These are phyloP conservation scores for Dothideomycetes sp. DNA, from an alignment of 2,329 filamentous ascomycete species.

Conservation along the genomic window DNA sequence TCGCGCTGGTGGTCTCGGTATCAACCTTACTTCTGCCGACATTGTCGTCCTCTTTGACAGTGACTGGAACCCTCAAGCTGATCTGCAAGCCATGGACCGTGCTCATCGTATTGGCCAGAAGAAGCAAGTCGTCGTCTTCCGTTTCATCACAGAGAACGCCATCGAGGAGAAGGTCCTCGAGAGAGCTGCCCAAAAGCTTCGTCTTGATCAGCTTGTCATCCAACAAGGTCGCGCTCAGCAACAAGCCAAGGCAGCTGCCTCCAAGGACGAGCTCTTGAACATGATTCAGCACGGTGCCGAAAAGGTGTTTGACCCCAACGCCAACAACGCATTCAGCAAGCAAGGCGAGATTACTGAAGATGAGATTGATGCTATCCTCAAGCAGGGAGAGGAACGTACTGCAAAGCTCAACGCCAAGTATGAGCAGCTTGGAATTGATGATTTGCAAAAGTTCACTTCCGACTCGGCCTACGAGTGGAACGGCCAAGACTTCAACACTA, in stretches of 20 bases:
- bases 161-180: conserved; percentile 98
- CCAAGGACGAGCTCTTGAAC: conserved; percentile 87
- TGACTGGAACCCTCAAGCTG: conserved; percentile 97
- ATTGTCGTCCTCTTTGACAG: conserved; percentile 96
- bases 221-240: conserved; percentile 92
- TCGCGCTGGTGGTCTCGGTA: conserved; percentile 87
- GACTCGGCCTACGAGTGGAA: conserved; percentile 99
- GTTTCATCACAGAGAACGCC: conserved; percentile 94
- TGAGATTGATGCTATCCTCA: conserved; percentile 81
- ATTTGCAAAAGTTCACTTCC: conserved; percentile 93
- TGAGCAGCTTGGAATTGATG: conserved; percentile 92
- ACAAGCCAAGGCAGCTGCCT: conserved; percentile 80
- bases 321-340: conserved; percentile 48
- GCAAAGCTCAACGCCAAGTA: conserved; percentile 87
- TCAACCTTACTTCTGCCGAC: conserved; percentile 90
- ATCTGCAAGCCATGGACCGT: conserved; percentile 97
- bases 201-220: conserved; percentile 93
- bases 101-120: conserved; percentile 97
- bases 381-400: conserved; percentile 78
- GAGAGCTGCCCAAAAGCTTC: conserved; percentile 89
- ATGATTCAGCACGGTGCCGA: conserved; percentile 99
- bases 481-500: conserved; percentile 83
- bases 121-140: conserved; percentile 93
- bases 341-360: conserved; percentile 64
- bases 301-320: conserved; percentile 71